Evolutionary conservation across 2,329 filamentous ascomycete species (phyloP).

Genomic region (Clonostachys rhizophaga): DNA sequence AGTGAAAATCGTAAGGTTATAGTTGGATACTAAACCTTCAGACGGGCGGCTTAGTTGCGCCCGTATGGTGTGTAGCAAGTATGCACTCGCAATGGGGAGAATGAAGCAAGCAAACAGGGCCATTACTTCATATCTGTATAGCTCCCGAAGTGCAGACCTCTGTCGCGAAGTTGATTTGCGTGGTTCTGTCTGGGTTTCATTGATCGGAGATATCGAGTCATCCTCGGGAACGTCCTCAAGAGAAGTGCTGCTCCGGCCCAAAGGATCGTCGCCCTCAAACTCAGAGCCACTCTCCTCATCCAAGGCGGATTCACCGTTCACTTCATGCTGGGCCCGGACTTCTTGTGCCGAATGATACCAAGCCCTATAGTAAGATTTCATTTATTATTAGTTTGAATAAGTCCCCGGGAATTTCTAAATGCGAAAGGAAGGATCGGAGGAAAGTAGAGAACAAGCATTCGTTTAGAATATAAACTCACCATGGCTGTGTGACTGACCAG

Average conservation of each 20-base stretch:
- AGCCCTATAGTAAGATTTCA: slow-evolving; percentile 38
- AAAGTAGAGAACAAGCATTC: background rate
- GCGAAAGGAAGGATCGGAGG: too few species aligned
- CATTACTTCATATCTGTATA: slow-evolving; percentile 69
- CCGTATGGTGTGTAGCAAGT: slow-evolving; percentile 76
- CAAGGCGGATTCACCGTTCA: slow-evolving; percentile 28
- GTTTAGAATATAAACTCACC: slow-evolving; percentile 48
- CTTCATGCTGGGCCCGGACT: slow-evolving; percentile 48
- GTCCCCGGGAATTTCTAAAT: background rate
- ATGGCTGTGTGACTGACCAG: slow-evolving; percentile 87
- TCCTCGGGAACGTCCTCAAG: slow-evolving; percentile 42
- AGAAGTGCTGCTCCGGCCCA: slow-evolving; percentile 9
- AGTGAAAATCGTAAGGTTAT: slow-evolving; percentile 88
- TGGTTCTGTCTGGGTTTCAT: slow-evolving; percentile 6
- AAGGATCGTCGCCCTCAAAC: slow-evolving; percentile 4
- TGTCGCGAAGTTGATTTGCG: slow-evolving; percentile 11
- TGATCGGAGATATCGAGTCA: slow-evolving; percentile 11
- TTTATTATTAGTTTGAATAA: background rate
- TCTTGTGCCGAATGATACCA: slow-evolving; percentile 73
- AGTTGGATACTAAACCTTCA: slow-evolving; percentile 84
- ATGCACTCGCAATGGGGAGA: slow-evolving; percentile 75
- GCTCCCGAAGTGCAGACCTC: slow-evolving; percentile 49
- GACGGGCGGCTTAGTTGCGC: slow-evolving; percentile 77
- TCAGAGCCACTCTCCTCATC: slow-evolving; percentile 41
- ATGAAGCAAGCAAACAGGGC: slow-evolving; percentile 77